Percentiles rank a stretch among this genome's conserved stretches.
Evolutionary conservation across 805 yeast genomes (phyloP).

Genomic region (Candida sithepensis): DNA sequence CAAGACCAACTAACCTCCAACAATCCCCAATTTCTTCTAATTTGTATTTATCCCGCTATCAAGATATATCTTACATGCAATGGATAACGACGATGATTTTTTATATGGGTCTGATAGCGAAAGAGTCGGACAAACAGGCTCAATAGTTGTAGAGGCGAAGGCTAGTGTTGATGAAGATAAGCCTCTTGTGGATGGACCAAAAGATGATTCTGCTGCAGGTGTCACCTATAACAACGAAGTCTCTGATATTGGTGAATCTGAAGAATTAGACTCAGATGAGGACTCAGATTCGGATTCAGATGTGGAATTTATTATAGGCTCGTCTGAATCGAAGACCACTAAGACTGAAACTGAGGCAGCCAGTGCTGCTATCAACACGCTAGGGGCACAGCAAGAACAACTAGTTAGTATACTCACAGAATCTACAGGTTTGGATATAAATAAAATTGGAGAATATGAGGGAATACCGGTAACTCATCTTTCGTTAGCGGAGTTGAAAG

Average conservation of each 20-base stretch:
- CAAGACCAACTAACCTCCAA: too few species aligned
- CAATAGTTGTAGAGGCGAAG: constrained; percentile 18
- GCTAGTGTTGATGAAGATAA: constrained; percentile 21
- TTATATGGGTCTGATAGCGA: constrained; percentile 56
- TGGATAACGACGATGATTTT: constrained; percentile 69
- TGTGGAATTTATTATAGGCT: constrained; percentile 78
- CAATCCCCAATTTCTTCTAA: too few species aligned
- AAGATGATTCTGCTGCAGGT: constrained; percentile 21
- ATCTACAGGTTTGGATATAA: constrained; percentile 55
- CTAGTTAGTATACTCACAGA: constrained; percentile 32
- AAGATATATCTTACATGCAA: constrained; percentile 2
- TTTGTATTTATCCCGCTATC: too few species aligned
- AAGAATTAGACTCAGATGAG: constrained; percentile 39
- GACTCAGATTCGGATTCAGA: constrained; percentile 49
- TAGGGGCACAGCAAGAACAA: constrained; percentile 22
- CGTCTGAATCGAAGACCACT: constrained; percentile 26
- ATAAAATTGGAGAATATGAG: constrained; percentile 66
- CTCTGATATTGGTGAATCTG: constrained; percentile 1
- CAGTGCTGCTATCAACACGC: constrained; percentile 15
- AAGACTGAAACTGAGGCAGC: constrained; percentile 10
- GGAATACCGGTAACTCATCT: constrained; percentile 82
- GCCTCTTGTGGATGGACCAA: constrained; percentile 19
- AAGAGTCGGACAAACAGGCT: constrained; percentile 16
- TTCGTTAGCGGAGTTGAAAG: constrained; percentile 75
- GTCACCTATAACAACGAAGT: constrained; percentile 9